Base-by-base conservation (phyloP, 768 basidiomycete genomes). In the Cubamyces lactineus region DNA sequence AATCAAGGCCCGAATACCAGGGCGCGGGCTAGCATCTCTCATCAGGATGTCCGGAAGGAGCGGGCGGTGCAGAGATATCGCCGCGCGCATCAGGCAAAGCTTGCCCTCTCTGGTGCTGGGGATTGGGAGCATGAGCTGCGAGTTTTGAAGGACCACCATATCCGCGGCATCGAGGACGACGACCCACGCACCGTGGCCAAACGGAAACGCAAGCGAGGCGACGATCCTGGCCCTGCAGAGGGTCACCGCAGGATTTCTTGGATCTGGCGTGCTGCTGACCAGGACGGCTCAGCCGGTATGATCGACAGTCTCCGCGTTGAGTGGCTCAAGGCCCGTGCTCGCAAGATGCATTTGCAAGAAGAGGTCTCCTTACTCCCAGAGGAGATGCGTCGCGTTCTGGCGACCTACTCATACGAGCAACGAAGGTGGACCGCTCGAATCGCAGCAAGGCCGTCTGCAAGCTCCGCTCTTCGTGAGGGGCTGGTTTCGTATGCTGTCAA, bases 321-420 rank as follows among this genome's bases (percentile, higher is more conserved):
- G 39, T 67, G 66, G 63, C 48, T 49, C 17, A 61, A 62, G 26
- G 57, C 58, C 8, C 59, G 59, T 9, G 60, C 61, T 1, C 60
- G 62, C 1, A 42, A 49, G 8, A 9, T 30, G 2, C 59, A 63
- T 8, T 69, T 66, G 68, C n/a, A 39, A 7, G 66, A 69, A 49
- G 66, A 69, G 46, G 53, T 56, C 9, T 17, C 49, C 11, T 64
- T 67, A 17, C 5, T 69, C 17, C 23, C 51, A 3, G 68, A 69
- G 38, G 68, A 69, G 50, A 62, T 63, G 64, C 63, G 66, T 13
- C 61, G 59, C 15, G 57, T 53, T 15, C 17, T 59, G 5, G 53
- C 26, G 2, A 28, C 28, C 28, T 28, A 28, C 28, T 3, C 4
- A 7, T 28, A 28, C 7, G 28, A 28, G 7, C 28, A 28, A n/a